These are phyloP conservation scores for Geotrichum cucujoidarum DNA, from an alignment of 1,139 yeast species.

Conservation along the genomic window DNA sequence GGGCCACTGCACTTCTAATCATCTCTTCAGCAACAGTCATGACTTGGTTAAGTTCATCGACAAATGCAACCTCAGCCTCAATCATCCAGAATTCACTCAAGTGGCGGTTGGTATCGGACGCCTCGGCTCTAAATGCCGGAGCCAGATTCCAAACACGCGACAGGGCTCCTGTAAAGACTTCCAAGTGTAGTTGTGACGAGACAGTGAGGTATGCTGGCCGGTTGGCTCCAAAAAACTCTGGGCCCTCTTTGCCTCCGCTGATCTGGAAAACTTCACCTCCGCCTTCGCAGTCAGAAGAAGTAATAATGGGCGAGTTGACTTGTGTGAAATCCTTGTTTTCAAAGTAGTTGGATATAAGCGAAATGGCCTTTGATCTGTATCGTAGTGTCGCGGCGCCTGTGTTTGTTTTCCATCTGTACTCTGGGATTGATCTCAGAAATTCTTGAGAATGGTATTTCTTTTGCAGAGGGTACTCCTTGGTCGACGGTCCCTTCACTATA, in stretches of 20 bases:
- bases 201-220: constrained; percentile 71
- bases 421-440: constrained; percentile 63
- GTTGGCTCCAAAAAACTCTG: constrained; percentile 55
- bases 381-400: constrained; percentile 63
- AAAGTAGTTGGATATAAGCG: constrained; percentile 53
- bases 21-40: constrained; percentile 64
- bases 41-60: constrained; percentile 53
- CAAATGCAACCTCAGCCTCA: constrained; percentile 81
- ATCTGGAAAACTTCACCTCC: constrained; percentile 85
- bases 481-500: constrained; percentile 44
- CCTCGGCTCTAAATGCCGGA: constrained; percentile 94
- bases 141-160: constrained; percentile 82
- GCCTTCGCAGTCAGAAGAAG: constrained; percentile 94
- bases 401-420: constrained; percentile 71
- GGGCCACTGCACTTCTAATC: constrained; percentile 51
- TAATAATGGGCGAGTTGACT: constrained; percentile 79
- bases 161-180: constrained; percentile 68
- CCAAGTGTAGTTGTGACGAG: constrained; percentile 87
- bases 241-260: constrained; percentile 32
- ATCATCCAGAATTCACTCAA: constrained; percentile 97
- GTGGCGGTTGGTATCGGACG: constrained; percentile 86
- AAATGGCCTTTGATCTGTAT: constrained; percentile 64
- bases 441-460: constrained; percentile 67
- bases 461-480: constrained; percentile 71
- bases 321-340: constrained; percentile 52